Conservation (phyloP, 352 stramenopile species). For the Phytophthora gonapodyides region DNA sequence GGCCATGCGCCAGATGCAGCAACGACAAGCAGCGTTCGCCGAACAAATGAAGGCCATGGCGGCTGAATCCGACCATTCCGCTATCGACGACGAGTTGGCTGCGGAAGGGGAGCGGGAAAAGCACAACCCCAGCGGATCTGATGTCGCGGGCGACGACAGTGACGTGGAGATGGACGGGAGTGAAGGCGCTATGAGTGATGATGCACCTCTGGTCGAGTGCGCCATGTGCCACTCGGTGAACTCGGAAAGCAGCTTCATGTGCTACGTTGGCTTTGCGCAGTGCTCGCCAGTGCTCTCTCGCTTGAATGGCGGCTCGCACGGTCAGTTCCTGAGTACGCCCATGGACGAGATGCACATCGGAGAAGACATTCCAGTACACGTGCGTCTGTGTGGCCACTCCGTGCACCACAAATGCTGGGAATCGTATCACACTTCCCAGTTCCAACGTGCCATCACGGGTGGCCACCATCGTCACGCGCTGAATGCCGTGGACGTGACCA, state of each 20-base stretch:
- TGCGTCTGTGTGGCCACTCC: constrained; percentile 93
- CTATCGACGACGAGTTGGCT: constrained; percentile 45
- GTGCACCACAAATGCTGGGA: constrained; percentile 96
- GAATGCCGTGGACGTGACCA: constrained; percentile 96
- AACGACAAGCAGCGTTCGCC: constrained; percentile 79
- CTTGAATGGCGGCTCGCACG: constrained; percentile 62
- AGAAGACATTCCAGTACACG: constrained; percentile 80
- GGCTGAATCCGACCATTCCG: constrained; percentile 47
- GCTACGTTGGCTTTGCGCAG: constrained; percentile 87
- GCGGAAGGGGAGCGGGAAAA: constrained; percentile 33
- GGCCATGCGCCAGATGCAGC: constrained; percentile 80
- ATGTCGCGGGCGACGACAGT: constrained; percentile 31
- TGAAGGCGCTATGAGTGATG: constrained; percentile 58
- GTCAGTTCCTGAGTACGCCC: constrained; percentile 64
- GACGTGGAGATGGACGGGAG: constrained; percentile 35
- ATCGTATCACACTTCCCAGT: constrained; percentile 94
- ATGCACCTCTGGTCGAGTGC: constrained; percentile 56
- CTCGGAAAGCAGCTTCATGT: constrained; percentile 83
- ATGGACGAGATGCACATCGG: constrained; percentile 89
- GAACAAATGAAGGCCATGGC: constrained; percentile 75
- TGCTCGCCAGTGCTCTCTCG: constrained; percentile 76
- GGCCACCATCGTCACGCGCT: constrained; percentile 92
- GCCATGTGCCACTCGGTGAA: constrained; percentile 88
- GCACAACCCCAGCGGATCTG: constrained; percentile 29
- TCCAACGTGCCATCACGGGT: constrained; percentile 92